Evolutionary conservation across 2,329 filamentous ascomycete genomes (phyloP), one percentile per base, ranked within the genome.

Genomic region (Aureobasidium musti): DNA sequence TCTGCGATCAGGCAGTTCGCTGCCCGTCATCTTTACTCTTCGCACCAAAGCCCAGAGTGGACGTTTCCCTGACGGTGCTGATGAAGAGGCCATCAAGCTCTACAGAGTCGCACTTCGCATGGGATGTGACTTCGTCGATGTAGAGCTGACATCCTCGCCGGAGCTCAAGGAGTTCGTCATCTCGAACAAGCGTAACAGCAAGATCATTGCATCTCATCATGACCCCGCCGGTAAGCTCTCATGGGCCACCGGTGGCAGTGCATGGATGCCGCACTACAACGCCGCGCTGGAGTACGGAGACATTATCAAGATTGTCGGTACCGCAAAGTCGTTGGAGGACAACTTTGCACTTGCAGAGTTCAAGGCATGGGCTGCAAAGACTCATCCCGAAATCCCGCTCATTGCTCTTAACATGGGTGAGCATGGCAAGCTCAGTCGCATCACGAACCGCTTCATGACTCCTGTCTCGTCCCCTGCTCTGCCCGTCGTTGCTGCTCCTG

Each of bases 351-450:
- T 98, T 35, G 87, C 87, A 47, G 86, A 86, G 57, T 99, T 99
- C 85, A 93, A 91, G 80, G 80, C 83, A 26, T 89, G 86, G 80
- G 92, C 93, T 79, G 82, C 86, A 43, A 81, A 84, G 28, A 85
- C 90, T 1, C 90, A 96, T 74, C 83, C 89, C 63, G 70, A 72
- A 5, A 87, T 88, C n/a, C 94, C 93, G 0, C 80, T 99, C 65
- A 97, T 99, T 72, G 92, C 91, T 1, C 90, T 99, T 75, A 99
- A 99, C 79, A 98, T 99, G 94, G 93, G 94, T 35, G 82, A 87
- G 56, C 82, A 86, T 30, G 95, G 95, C 57, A 95, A 97, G 79
- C 84, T 97, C 49, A 97, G 92, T 74, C 89, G 95, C 39, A 89
- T 99, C 52, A 81, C 96, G 67, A 99, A 99, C 78, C 83, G 86